Conservation (phyloP, 768 basidiomycete genomes). For the Pleurotus djamor region DNA sequence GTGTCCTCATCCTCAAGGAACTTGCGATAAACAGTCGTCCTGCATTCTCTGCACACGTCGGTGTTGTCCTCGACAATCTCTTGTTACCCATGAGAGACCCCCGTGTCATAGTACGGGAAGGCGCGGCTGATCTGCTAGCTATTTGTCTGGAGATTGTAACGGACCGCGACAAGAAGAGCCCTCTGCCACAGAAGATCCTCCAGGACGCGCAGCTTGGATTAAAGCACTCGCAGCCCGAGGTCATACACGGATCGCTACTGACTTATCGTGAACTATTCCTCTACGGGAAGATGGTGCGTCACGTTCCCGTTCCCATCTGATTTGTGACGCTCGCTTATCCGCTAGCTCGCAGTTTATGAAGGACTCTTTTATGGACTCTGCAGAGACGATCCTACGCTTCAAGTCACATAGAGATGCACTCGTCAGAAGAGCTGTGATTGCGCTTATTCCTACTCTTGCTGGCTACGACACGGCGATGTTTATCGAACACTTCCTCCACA, state of each 20-base stretch:
- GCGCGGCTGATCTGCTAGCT: conserved; percentile 90
- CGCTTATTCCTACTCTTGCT: conserved; percentile 92
- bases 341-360: conserved; percentile 68
- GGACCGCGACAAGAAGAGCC: conserved; percentile 63
- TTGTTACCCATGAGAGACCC: conserved; percentile 87
- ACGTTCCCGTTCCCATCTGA: background rate
- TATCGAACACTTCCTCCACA: conserved; percentile 86
- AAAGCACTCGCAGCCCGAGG: conserved; percentile 78
- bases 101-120: conserved; percentile 87
- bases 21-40: conserved; percentile 85
- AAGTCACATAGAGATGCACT: conserved; percentile 83
- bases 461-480: conserved; percentile 94
- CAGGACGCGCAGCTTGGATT: conserved; percentile 84
- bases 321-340: background rate
- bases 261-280: conserved; percentile 90
- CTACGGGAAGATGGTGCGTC: conserved; percentile 89
- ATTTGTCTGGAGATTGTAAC: conserved; percentile 89
- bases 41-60: conserved; percentile 87
- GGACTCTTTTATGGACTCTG: conserved; percentile 81
- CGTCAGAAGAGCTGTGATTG: conserved; percentile 93
- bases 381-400: conserved; percentile 88
- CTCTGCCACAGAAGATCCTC: conserved; percentile 78
- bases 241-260: conserved; percentile 89
- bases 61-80: conserved; percentile 89
- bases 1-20: conserved; percentile 92